phyloP scores from a whole-genome alignment of 2,329 filamentous ascomycete species.

The Karstenula rhodostoma region DNA sequence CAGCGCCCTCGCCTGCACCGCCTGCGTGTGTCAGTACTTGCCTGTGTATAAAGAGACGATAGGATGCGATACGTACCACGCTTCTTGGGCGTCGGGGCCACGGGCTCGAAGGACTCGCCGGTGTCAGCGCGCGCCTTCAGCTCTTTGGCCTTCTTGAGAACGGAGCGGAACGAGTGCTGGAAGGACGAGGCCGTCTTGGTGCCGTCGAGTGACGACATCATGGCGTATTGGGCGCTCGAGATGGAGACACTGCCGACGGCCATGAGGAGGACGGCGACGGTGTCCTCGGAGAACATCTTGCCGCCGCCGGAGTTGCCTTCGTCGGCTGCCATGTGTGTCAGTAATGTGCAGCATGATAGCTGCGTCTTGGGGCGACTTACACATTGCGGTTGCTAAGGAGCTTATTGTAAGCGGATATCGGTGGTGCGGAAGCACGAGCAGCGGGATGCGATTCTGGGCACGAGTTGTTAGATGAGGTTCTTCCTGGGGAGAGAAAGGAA shows the following conservation, averaged over 20 bases:
- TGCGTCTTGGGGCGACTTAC: background rate
- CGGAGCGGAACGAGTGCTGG: conserved; percentile 37
- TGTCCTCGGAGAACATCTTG: conserved; percentile 26
- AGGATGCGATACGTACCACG: conserved; percentile 27
- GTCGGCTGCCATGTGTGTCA: conserved; percentile 5
- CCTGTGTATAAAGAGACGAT: background rate
- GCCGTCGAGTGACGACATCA: conserved; percentile 41
- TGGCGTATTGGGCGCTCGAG: conserved; percentile 30
- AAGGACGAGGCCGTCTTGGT: conserved; percentile 32
- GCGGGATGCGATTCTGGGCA: background rate
- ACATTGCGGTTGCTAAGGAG: background rate
- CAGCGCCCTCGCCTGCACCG: conserved; percentile 3
- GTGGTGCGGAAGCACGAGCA: background rate
- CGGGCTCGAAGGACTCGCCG: conserved; percentile 35
- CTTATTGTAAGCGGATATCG: background rate
- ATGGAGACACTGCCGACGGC: conserved; percentile 30
- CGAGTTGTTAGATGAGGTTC: background rate
- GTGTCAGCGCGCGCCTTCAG: conserved; percentile 34
- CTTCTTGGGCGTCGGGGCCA: conserved; percentile 31
- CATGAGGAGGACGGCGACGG: conserved; percentile 36
- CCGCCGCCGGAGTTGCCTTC: background rate
- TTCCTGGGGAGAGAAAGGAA: background rate
- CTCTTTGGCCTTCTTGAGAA: conserved; percentile 36
- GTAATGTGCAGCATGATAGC: background rate
- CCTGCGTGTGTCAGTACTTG: conserved; percentile 6